A percentile compares a stretch with the other conserved stretches of the same genome.
Conservation (phyloP, 1,284 basidiomycete species). For the Kwoniella shivajii region DNA sequence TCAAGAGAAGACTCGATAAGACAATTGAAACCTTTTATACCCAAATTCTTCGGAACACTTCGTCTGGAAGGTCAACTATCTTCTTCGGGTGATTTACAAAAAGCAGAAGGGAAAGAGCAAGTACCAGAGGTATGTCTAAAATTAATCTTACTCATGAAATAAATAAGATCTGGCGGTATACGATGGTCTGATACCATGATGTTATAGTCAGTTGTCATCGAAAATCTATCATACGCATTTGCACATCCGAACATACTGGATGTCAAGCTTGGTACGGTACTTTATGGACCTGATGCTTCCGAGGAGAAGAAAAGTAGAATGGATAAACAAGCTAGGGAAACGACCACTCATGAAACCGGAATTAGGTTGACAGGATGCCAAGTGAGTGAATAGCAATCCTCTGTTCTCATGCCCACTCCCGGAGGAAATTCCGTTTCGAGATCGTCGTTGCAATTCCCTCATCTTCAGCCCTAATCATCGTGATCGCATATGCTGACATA, state of each 20-base stretch:
- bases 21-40: constrained; percentile 60
- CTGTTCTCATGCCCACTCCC: too few relatives aligned
- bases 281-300: constrained; percentile 64
- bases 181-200: not conserved
- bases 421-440: not conserved
- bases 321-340: constrained; percentile 68
- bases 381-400: too few relatives aligned
- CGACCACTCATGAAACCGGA: constrained; percentile 75
- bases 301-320: constrained; percentile 79
- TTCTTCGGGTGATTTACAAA: constrained; percentile 23
- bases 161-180: not conserved
- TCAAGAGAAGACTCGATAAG: constrained; percentile 26
- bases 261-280: constrained; percentile 84
- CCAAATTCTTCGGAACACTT: constrained; percentile 75
- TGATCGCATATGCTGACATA: not conserved
- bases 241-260: constrained; percentile 82
- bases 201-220: constrained; percentile 74
- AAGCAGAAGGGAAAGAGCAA: constrained; percentile 16
- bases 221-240: constrained; percentile 78
- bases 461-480: too few relatives aligned
- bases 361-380: constrained; percentile 85
- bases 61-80: constrained; percentile 65
- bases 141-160: not conserved
- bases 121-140: constrained; percentile 28
- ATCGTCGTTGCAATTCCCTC: too few relatives aligned